These are phyloP conservation scores for Rhodofomes roseus DNA, from an alignment of 1,284 basidiomycete genomes.

Conservation along the genomic window DNA sequence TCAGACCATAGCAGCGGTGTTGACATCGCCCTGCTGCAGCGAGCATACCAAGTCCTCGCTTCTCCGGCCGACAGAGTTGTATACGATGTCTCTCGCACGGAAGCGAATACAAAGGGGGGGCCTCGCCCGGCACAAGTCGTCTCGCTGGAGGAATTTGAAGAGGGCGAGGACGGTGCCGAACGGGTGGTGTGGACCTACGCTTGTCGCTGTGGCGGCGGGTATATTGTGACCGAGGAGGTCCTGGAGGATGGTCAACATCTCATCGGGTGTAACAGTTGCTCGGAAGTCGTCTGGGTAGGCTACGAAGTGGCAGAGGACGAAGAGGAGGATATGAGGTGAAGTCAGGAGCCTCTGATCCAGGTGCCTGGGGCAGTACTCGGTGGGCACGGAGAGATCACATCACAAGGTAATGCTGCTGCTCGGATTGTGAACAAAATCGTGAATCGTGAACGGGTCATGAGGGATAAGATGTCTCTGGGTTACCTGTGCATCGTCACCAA, in stretches of 20 bases:
- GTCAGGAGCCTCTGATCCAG: background rate
- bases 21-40: conserved; percentile 55
- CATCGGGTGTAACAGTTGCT: conserved; percentile 66
- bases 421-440: too few relatives aligned
- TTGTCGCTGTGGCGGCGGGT: conserved; percentile 70
- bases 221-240: conserved; percentile 49
- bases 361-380: too few relatives aligned
- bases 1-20: conserved; percentile 12
- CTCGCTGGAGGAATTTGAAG: conserved; percentile 69
- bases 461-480: too few relatives aligned
- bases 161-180: conserved; percentile 16
- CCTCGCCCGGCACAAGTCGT: conserved; percentile 73
- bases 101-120: conserved; percentile 16
- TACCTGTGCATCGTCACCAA: too few relatives aligned
- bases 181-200: conserved; percentile 44
- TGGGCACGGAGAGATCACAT: too few relatives aligned
- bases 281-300: conserved; percentile 76
- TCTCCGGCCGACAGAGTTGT: conserved; percentile 38
- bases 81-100: conserved; percentile 41
- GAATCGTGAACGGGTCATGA: too few relatives aligned
- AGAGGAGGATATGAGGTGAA: conserved; percentile 5
- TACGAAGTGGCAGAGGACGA: conserved; percentile 53
- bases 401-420: too few relatives aligned
- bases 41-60: conserved; percentile 57
- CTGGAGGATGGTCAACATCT: conserved; percentile 67